phyloP scores from a whole-genome alignment of 345 rosid species.

The Angophora floribunda region DNA sequence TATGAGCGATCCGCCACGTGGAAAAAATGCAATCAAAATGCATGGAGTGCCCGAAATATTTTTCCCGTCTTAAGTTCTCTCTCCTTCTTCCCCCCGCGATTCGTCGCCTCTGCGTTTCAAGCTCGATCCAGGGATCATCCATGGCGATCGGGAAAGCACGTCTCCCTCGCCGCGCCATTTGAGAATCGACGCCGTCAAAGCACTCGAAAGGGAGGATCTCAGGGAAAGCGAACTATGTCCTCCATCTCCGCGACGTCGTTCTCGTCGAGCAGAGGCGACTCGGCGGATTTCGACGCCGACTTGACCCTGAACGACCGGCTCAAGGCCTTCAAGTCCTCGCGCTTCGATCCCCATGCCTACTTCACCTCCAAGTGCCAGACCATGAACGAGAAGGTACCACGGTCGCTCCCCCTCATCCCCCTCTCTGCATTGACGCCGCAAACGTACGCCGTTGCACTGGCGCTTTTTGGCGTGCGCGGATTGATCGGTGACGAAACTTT shows the following conservation, averaged over 20 bases:
- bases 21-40: not conserved
- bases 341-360: constrained; percentile 57
- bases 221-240: not conserved
- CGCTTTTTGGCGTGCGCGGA: not conserved
- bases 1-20: not conserved
- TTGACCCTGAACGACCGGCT: constrained; percentile 69
- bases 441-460: not conserved
- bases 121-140: not conserved
- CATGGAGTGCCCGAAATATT: not conserved
- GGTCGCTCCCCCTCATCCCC: not conserved
- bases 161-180: not conserved
- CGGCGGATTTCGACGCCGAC: constrained; percentile 50
- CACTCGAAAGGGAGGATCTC: not conserved
- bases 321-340: constrained; percentile 64
- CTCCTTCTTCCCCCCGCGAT: not conserved
- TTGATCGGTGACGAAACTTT: not conserved
- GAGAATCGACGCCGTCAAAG: not conserved
- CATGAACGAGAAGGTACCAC: constrained; percentile 75
- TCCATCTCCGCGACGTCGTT: constrained; percentile 4
- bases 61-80: not conserved
- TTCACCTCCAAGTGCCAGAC: constrained; percentile 61
- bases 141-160: not conserved
- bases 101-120: not conserved
- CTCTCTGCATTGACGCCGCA: not conserved
- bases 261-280: constrained; percentile 50